These are phyloP conservation scores for Antarctomyces pellizariae DNA, from an alignment of 495 filamentous ascomycete species.

Conservation along the genomic window DNA sequence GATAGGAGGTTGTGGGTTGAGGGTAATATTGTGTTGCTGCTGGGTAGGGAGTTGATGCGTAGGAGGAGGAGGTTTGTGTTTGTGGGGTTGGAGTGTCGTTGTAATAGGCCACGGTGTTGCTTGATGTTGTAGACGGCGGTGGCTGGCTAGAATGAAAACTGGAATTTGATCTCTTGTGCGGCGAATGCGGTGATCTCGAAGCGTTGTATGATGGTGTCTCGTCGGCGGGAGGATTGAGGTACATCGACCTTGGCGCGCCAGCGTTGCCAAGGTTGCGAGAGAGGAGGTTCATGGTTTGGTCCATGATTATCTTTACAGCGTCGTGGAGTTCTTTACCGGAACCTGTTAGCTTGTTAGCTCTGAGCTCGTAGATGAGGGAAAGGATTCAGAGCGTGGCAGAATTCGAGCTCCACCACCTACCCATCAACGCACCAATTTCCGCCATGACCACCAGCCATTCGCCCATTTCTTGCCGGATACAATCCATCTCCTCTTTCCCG, in stretches of 20 bases:
- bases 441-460: constrained; percentile 42
- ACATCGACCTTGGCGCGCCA: too few species aligned
- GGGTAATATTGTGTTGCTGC: constrained; percentile 10
- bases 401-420: constrained; percentile 3
- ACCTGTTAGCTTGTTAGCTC: constrained; percentile 3
- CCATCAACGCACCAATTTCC: constrained; percentile 18
- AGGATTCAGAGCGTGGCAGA: too few species aligned
- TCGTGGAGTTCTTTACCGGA: constrained; percentile 9
- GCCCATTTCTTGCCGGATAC: constrained; percentile 40
- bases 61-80: background rate
- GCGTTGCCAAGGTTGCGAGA: constrained; percentile 5
- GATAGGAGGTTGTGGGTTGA: constrained; percentile 3
- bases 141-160: too few species aligned
- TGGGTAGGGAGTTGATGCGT: constrained; percentile 9
- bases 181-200: background rate
- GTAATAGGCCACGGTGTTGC: too few species aligned
- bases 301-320: constrained; percentile 9
- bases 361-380: background rate
- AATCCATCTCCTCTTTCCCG: constrained; percentile 24
- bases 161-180: constrained; percentile 3
- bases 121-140: too few species aligned
- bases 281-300: constrained; percentile 9
- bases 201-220: background rate
- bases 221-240: too few species aligned
- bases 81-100: background rate